Conservation (phyloP, 1,139 yeast genomes). For the Saccharomyces hybrid region DNA sequence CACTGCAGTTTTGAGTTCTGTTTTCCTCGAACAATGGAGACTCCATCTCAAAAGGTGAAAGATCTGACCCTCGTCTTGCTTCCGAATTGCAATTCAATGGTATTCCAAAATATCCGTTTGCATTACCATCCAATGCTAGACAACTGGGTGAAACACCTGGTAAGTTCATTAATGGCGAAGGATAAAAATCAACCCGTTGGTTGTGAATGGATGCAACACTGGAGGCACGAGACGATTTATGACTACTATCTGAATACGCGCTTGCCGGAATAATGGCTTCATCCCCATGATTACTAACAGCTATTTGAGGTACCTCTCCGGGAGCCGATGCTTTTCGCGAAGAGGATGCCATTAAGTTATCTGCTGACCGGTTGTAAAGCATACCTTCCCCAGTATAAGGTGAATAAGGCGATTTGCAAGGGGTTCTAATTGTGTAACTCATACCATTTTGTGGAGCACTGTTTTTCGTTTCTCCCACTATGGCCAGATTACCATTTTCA, state of each 20-base stretch:
- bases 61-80: background rate
- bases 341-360: background rate
- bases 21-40: background rate
- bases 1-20: background rate
- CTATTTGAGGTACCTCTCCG: background rate
- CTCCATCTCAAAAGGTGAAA: conserved; percentile 5
- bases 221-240: background rate
- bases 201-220: background rate
- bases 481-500: conserved; percentile 32
- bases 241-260: background rate
- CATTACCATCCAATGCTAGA: conserved; percentile 23
- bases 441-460: conserved; percentile 7
- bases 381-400: background rate
- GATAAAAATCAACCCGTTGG: background rate
- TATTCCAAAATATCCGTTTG: conserved; percentile 32
- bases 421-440: conserved; percentile 6
- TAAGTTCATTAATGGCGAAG: background rate
- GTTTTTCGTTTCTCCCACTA: conserved; percentile 22
- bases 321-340: background rate
- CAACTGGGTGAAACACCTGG: conserved; percentile 24
- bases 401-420: background rate
- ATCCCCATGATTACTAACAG: background rate
- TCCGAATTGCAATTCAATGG: conserved; percentile 15
- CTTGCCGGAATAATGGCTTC: background rate
- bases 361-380: background rate